Conservation (phyloP, 768 basidiomycete species). For the Russula emetica region DNA sequence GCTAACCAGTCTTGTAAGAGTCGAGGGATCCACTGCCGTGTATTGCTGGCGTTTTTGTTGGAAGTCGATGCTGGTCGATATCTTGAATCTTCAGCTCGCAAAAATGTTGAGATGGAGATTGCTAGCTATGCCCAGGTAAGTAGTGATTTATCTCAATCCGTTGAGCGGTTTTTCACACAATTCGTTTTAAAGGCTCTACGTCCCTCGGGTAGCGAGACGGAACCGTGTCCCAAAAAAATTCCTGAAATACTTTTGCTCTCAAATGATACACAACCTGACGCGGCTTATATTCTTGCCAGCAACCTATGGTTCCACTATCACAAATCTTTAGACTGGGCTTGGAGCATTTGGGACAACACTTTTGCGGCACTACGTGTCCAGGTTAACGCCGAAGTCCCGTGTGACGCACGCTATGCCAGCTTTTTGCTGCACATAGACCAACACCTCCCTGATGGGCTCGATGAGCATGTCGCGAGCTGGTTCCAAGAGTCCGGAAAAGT, state of each 20-base stretch:
- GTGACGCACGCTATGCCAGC: constrained; percentile 60
- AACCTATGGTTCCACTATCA: constrained; percentile 81
- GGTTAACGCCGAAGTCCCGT: constrained; percentile 42
- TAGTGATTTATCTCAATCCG: constrained; percentile 26
- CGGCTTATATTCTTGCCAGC: constrained; percentile 66
- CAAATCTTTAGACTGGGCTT: constrained; percentile 66
- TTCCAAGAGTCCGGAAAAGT: constrained; percentile 61
- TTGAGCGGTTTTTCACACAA: neutral
- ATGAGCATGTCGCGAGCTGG: constrained; percentile 68
- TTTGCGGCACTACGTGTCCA: constrained; percentile 70
- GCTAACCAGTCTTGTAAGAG: constrained; percentile 62
- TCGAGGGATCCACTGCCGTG: constrained; percentile 60
- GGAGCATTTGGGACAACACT: constrained; percentile 82
- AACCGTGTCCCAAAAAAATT: constrained; percentile 38
- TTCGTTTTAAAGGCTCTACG: constrained; percentile 38
- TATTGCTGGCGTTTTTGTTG: constrained; percentile 57
- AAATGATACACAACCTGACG: constrained; percentile 53
- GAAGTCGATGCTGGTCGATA: constrained; percentile 60
- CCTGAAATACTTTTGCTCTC: constrained; percentile 69
- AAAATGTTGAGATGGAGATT: constrained; percentile 58
- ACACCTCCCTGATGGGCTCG: constrained; percentile 69
- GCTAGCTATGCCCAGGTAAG: constrained; percentile 56
- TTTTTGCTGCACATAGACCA: constrained; percentile 74
- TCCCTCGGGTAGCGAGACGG: constrained; percentile 37
- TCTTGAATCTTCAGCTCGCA: constrained; percentile 51